phyloP scores from a whole-genome alignment of 2,329 filamentous ascomycete genomes.

The Paradendryphiella salina region DNA sequence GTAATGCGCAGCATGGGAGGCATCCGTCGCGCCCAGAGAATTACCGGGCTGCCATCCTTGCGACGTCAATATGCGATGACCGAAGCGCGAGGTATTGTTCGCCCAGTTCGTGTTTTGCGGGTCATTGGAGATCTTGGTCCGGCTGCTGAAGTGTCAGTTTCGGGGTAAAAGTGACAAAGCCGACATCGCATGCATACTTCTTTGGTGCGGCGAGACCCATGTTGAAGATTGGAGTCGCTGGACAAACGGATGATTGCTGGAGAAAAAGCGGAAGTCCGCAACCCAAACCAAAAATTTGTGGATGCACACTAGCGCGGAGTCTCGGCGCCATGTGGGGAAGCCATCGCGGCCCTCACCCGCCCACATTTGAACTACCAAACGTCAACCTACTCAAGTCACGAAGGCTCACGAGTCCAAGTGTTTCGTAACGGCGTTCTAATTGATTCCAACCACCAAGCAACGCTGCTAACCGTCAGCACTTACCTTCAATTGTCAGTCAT shows the following conservation, averaged over 20 bases:
- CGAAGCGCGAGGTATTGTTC: constrained; percentile 77
- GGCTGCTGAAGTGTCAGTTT: constrained; percentile 47
- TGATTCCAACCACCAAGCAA: constrained; percentile 3
- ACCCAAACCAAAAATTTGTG: constrained; percentile 35
- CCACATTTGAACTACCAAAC: background rate
- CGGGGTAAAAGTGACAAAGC: background rate
- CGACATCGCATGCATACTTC: constrained; percentile 56
- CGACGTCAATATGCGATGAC: constrained; percentile 82
- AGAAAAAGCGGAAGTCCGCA: constrained; percentile 22
- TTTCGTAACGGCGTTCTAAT: background rate
- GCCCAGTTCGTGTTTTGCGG: constrained; percentile 97
- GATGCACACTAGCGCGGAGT: constrained; percentile 32
- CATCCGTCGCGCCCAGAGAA: constrained; percentile 76
- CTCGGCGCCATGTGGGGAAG: constrained; percentile 35
- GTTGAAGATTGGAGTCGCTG: constrained; percentile 16
- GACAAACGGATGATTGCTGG: background rate
- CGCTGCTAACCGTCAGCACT: constrained; percentile 23
- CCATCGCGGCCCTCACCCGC: background rate
- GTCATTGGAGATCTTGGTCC: constrained; percentile 79
- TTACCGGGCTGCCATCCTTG: constrained; percentile 91
- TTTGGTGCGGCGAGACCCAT: constrained; percentile 73
- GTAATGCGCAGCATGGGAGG: constrained; percentile 74
- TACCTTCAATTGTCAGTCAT: constrained; percentile 16
- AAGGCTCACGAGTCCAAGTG: background rate
- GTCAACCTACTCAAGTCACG: background rate